Percentiles rank a stretch among this genome's conserved stretches.
phyloP scores from a whole-genome alignment of 2,329 filamentous ascomycete genomes.

The Trichoderma sp. region DNA sequence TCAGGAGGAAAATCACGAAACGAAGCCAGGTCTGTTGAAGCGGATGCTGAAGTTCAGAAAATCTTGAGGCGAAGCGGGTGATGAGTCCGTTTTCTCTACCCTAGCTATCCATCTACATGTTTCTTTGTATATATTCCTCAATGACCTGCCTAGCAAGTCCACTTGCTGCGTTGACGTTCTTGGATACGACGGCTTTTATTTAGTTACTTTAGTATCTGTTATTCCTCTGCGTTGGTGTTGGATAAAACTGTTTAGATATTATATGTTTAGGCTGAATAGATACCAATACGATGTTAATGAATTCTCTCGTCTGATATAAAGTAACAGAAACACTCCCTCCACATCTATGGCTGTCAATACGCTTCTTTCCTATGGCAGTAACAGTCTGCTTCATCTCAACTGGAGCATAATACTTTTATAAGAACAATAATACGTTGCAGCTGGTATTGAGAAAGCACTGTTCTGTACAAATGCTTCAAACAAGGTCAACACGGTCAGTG shows the following conservation, averaged over 20 bases:
- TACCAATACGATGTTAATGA: neutral
- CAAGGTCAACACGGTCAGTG: too few species aligned
- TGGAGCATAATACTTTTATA: too few species aligned
- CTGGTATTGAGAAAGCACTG: too few species aligned
- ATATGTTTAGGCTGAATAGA: neutral
- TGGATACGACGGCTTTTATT: neutral
- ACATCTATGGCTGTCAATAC: too few species aligned
- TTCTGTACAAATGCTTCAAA: too few species aligned
- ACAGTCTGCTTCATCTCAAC: too few species aligned
- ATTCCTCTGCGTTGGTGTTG: neutral
- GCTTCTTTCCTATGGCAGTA: too few species aligned
- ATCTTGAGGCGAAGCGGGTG: neutral
- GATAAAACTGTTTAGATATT: neutral
- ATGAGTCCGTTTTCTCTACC: neutral
- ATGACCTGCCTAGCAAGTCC: neutral
- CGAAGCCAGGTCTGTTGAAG: conserved; percentile 26
- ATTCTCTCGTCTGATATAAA: neutral
- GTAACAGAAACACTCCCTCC: too few species aligned
- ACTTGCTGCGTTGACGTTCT: neutral
- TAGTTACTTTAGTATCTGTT: neutral
- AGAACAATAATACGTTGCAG: too few species aligned
- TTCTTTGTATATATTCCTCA: neutral
- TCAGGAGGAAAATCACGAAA: conserved; percentile 63
- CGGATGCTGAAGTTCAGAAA: neutral
- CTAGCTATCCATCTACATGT: neutral